Evolutionary conservation across 108 stramenopile species (phyloP).

Genomic region (Cyclotella distinguenda): DNA sequence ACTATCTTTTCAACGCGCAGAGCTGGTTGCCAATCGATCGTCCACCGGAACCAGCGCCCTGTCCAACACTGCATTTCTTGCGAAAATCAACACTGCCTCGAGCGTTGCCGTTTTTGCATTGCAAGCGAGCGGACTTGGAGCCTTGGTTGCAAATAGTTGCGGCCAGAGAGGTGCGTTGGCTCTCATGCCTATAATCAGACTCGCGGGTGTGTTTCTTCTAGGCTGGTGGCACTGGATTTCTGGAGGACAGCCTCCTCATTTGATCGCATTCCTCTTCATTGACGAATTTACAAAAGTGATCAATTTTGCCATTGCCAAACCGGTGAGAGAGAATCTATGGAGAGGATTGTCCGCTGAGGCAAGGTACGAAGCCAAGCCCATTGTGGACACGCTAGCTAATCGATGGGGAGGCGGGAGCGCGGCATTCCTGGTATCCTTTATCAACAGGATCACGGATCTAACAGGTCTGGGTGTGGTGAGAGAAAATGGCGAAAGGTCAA

Average conservation of each 20-base stretch:
- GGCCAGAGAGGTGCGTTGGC: conserved; percentile 76
- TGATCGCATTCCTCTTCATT: conserved; percentile 74
- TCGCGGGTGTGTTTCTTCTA: conserved; percentile 61
- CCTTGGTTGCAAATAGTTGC: conserved; percentile 61
- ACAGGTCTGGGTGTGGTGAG: conserved; percentile 39
- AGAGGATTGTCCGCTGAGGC: conserved; percentile 84
- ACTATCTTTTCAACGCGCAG: conserved; percentile 86
- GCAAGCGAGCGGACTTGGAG: conserved; percentile 81
- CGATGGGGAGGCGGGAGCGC: conserved; percentile 91
- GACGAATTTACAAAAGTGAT: conserved; percentile 89
- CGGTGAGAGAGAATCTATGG: conserved; percentile 87
- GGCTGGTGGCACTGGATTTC: conserved; percentile 81
- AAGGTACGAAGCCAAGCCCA: conserved; percentile 89
- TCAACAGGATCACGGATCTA: conserved; percentile 57
- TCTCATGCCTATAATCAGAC: conserved; percentile 78
- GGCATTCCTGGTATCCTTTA: conserved; percentile 73
- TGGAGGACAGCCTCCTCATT: conserved; percentile 70
- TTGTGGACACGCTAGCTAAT: conserved; percentile 88
- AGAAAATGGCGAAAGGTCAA: conserved; percentile 47
- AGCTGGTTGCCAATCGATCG: conserved; percentile 72
- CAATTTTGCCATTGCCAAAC: conserved; percentile 86
- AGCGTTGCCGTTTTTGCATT: conserved; percentile 80
- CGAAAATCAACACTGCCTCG: conserved; percentile 82
- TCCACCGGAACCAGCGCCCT: conserved; percentile 48
- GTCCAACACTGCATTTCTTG: conserved; percentile 84